These are phyloP conservation scores for Cynara cardunculus DNA, from an alignment of 129 eudicot species.

Conservation along the genomic window DNA sequence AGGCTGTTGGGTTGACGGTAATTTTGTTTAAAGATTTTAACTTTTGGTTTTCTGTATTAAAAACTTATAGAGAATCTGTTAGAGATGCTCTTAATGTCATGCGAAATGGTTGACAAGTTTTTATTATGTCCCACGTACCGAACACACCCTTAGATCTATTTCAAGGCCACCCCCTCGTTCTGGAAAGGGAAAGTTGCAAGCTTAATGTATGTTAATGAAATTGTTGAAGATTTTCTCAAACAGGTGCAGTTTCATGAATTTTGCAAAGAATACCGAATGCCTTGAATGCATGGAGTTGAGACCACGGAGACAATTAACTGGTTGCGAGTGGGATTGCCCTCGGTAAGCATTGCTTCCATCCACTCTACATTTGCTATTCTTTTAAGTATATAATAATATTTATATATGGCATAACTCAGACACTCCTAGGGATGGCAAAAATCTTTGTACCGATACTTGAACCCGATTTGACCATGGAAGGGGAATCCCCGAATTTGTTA, in stretches of 20 bases:
- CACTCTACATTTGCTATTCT: neutral
- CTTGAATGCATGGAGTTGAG: constrained; percentile 70
- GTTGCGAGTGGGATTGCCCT: constrained; percentile 93
- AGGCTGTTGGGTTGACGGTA: neutral
- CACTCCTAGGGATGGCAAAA: neutral
- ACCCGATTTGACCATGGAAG: too few relatives aligned
- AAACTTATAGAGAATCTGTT: too few relatives aligned
- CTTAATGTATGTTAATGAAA: neutral
- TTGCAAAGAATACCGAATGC: constrained; percentile 66
- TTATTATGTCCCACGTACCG: neutral
- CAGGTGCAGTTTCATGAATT: constrained; percentile 87
- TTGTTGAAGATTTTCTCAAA: neutral
- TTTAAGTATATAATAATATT: neutral
- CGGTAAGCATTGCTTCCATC: constrained; percentile 52
- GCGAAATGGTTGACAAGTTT: neutral
- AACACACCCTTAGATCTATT: neutral
- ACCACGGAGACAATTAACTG: constrained; percentile 60
- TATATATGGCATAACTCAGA: neutral
- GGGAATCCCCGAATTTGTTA: too few relatives aligned
- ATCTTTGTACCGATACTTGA: neutral
- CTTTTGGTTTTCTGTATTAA: neutral
- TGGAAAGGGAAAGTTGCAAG: neutral
- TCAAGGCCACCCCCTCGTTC: neutral
- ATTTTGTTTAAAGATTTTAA: neutral
- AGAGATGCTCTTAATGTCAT: neutral